Percentiles rank a stretch among this genome's conserved stretches.
Conservation (phyloP, 257 asterid species). For the Nicotiana noctiflora region DNA sequence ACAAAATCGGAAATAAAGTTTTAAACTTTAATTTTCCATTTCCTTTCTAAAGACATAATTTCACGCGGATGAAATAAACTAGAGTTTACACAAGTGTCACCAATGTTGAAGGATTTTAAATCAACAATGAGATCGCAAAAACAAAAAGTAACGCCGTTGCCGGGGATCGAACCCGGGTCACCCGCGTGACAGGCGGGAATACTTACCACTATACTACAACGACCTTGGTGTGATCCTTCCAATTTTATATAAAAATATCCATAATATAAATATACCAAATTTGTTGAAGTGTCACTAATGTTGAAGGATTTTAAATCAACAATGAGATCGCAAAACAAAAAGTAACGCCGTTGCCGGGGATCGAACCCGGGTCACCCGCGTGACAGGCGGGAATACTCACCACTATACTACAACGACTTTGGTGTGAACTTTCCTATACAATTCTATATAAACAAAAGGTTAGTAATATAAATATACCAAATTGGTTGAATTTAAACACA, state of each 20-base stretch:
- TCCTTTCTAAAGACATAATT: background rate
- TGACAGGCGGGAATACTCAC: slow-evolving; percentile 97
- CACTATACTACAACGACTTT: slow-evolving; percentile 85
- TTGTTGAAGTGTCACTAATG: too few species aligned
- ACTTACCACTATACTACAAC: slow-evolving; percentile 97
- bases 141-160: slow-evolving; percentile 28
- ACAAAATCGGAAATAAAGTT: background rate
- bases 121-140: background rate
- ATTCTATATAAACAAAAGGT: too few species aligned
- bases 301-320: too few species aligned
- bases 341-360: slow-evolving; percentile 26
- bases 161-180: slow-evolving; percentile 90
- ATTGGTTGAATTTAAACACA: too few species aligned
- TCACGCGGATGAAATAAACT: too few species aligned
- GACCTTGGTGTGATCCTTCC: slow-evolving; percentile 15
- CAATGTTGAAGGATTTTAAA: background rate
- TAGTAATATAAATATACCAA: too few species aligned
- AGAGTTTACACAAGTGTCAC: background rate
- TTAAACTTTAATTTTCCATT: background rate
- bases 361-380: slow-evolving; percentile 99
- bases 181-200: slow-evolving; percentile 98
- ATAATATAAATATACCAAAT: too few species aligned
- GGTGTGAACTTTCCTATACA: background rate
- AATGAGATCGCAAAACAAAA: too few species aligned
- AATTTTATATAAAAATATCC: accelerated